Base-by-base conservation (phyloP, 257 asterid genomes). In the Hygrophila difformis region DNA sequence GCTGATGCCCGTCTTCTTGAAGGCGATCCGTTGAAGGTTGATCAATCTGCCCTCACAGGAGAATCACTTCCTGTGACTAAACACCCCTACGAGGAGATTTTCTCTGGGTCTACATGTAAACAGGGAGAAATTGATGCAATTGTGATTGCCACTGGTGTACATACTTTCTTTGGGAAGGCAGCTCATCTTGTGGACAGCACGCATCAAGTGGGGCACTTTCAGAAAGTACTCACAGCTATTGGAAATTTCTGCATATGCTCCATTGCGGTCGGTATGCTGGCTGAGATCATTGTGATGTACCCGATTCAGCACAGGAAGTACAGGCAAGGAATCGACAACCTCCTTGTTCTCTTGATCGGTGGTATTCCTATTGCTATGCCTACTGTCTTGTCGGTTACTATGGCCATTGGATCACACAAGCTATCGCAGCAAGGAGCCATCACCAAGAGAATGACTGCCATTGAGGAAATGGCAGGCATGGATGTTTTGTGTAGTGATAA, bases 291-390 rank as follows among this genome's bases (percentile, higher is more conserved):
- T 0, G 94, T 87, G 3, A 87, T 87, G 97, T 87, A 87, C 55
- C 95, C 97, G 1, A 84, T 87, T 46, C 97, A 87, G 56, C 74
- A 55, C 45, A 67, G 97, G 61, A 53, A 63, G 55, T 87, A 81
- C 59, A 78, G 97, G 61, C 59, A 81, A 18, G 97, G 97, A 24
- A 87, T 87, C 12, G 93, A 87, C 44, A 87, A 87, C 56, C 78
- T 87, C 40, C 77, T 87, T 3, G 97, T 87, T 16, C 81, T 87
- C 31, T 57, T 87, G 56, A 87, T 87, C 8, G 97, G 97, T 5
- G 97, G 97, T 8, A 87, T 87, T 41, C 97, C 97, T 9, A 87
- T 87, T 29, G 97, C 97, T 19, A 87, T 87, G 97, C 97, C 97
- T 1, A 87, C 97, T 0, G 96, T 87, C 13, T 61, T 84, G 71